Percentiles rank a stretch among this genome's conserved stretches.
Conservation (phyloP, 2,329 filamentous ascomycete species). For the Arthrobotrys iridis region DNA sequence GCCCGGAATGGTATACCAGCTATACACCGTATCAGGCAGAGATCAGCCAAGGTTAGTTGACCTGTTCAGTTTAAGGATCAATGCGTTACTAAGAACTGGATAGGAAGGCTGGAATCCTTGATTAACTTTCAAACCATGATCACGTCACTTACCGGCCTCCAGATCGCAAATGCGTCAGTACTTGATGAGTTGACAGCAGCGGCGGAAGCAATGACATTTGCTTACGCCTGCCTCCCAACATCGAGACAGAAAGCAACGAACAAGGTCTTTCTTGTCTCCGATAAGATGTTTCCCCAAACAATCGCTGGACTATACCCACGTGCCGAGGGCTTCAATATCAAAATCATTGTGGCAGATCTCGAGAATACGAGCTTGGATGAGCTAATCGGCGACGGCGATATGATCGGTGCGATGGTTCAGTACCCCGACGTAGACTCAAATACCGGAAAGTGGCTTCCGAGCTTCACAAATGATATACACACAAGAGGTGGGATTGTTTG, state of each 20-base stretch:
- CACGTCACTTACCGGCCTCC: slow-evolving; percentile 83
- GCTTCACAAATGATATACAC: slow-evolving; percentile 45
- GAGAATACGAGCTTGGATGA: slow-evolving; percentile 68
- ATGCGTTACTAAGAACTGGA: neutral
- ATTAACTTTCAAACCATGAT: slow-evolving; percentile 97
- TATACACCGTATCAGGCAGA: slow-evolving; percentile 98
- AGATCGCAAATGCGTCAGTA: slow-evolving; percentile 89
- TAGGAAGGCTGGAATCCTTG: slow-evolving; percentile 81
- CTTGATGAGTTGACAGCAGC: slow-evolving; percentile 92
- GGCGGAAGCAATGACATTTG: slow-evolving; percentile 94
- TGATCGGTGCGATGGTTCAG: slow-evolving; percentile 91
- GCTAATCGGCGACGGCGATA: slow-evolving; percentile 75
- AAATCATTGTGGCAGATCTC: slow-evolving; percentile 74
- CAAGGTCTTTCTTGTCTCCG: slow-evolving; percentile 85
- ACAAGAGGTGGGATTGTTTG: slow-evolving; percentile 36
- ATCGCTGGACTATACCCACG: slow-evolving; percentile 83
- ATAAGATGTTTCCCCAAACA: slow-evolving; percentile 84
- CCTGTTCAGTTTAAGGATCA: neutral
- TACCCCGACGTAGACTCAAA: slow-evolving; percentile 71
- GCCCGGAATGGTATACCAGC: slow-evolving; percentile 96
- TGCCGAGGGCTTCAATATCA: slow-evolving; percentile 90
- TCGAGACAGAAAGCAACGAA: slow-evolving; percentile 77
- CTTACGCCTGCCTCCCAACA: slow-evolving; percentile 77
- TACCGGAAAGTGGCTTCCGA: slow-evolving; percentile 37
- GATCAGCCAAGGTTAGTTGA: slow-evolving; percentile 78